These are phyloP conservation scores for Juglanconis juglandina DNA, from an alignment of 2,329 filamentous ascomycete species.

Conservation along the genomic window DNA sequence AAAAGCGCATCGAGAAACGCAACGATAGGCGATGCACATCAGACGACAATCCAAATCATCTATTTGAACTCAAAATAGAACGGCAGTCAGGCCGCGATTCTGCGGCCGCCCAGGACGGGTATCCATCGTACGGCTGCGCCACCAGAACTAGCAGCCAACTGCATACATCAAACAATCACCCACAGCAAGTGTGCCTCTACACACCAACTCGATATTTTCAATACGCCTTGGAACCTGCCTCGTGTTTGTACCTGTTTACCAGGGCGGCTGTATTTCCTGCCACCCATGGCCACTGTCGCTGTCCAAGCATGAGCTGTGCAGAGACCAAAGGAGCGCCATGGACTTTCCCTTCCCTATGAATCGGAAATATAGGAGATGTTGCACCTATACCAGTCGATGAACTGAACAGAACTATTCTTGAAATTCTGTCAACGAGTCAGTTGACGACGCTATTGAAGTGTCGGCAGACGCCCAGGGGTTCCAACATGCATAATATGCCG, in stretches of 20 bases:
- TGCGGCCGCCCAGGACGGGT: background rate
- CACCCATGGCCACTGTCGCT: background rate
- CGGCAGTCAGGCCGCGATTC: background rate
- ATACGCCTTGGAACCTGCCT: no score
- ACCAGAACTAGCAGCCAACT: background rate
- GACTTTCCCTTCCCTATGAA: no score
- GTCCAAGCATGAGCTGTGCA: background rate
- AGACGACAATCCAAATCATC: background rate
- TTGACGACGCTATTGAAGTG: background rate
- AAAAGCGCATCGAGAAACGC: background rate
- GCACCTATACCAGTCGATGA: no score
- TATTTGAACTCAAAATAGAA: background rate
- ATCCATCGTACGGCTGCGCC: background rate
- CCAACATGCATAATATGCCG: background rate
- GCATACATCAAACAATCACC: background rate
- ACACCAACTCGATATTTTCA: background rate
- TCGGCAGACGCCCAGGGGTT: background rate
- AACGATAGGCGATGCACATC: background rate
- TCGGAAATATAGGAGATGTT: no score
- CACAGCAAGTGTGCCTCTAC: background rate
- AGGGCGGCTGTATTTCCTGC: background rate
- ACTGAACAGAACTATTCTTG: no score
- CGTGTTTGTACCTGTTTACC: background rate
- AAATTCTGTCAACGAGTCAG: background rate
- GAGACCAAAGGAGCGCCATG: no score